phyloP scores from a whole-genome alignment of 139 green algal species.

The Micractinium sp. region DNA sequence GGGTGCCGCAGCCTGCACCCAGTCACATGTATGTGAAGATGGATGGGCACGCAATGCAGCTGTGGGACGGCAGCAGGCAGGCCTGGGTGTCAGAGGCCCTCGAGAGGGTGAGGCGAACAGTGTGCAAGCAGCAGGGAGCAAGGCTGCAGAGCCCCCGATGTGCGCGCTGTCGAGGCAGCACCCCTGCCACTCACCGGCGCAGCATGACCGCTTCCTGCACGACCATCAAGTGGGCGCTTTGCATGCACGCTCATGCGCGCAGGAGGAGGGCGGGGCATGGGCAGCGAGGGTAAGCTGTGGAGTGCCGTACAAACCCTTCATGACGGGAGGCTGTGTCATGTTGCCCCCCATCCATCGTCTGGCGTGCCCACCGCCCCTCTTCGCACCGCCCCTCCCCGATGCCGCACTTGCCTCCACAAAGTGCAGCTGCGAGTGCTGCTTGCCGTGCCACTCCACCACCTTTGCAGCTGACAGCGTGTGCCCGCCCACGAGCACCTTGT shows the following conservation, averaged over 20 bases:
- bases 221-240: background rate
- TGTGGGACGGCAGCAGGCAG: too few species aligned
- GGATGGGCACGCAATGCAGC: too few species aligned
- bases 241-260: background rate
- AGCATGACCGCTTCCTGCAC: slow-evolving; percentile 8
- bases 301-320: too few species aligned
- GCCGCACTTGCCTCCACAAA: background rate
- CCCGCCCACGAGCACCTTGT: background rate
- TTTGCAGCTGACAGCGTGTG: background rate
- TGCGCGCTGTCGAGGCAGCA: background rate
- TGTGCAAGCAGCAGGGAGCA: too few species aligned
- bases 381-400: background rate
- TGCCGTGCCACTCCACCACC: background rate
- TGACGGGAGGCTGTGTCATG: background rate
- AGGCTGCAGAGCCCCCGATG: too few species aligned
- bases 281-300: background rate
- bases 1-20: too few species aligned
- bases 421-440: background rate
- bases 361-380: too few species aligned
- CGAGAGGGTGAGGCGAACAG: too few species aligned
- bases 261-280: too few species aligned
- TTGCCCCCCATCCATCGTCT: background rate
- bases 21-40: too few species aligned
- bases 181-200: background rate
- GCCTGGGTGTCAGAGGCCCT: too few species aligned